Evolutionary conservation across 2,329 filamentous ascomycete genomes (phyloP).

Genomic region (Arthrobotrys entomopaga): DNA sequence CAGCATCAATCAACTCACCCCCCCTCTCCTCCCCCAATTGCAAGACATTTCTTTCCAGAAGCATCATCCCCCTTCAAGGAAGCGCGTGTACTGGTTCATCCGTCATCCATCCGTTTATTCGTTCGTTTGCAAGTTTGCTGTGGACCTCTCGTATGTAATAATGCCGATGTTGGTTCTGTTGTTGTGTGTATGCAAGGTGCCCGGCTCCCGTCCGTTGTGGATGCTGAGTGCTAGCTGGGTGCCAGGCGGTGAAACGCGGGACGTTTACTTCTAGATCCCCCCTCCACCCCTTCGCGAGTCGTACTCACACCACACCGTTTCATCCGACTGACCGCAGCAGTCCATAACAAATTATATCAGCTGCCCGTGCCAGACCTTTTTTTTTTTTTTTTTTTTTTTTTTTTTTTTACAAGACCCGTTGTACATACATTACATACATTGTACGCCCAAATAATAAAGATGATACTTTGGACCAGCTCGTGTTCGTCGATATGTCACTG

Average conservation of each 20-base stretch:
- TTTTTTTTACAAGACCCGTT: too few relatives aligned
- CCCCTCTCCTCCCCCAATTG: too few relatives aligned
- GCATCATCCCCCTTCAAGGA: neutral
- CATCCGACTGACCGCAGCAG: slow-evolving; percentile 21
- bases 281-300: too few relatives aligned
- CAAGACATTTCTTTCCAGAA: slow-evolving; percentile 27
- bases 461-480: slow-evolving; percentile 23
- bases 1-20: neutral
- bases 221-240: neutral
- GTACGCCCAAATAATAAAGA: slow-evolving; percentile 28
- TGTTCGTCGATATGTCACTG: neutral
- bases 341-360: neutral
- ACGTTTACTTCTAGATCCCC: slow-evolving; percentile 48
- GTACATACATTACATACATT: too few relatives aligned
- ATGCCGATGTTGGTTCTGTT: slow-evolving; percentile 1
- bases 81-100: neutral
- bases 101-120: too few relatives aligned
- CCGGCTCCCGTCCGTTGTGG: neutral
- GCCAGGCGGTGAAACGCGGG: slow-evolving; percentile 44
- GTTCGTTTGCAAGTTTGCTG: neutral
- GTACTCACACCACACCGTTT: slow-evolving; percentile 44
- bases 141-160: neutral
- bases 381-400: too few relatives aligned
- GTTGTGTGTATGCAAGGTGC: neutral
- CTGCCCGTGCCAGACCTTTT: slow-evolving; percentile 9